Conservation (phyloP, 805 yeast genomes). For the Kodamaea restingae region DNA sequence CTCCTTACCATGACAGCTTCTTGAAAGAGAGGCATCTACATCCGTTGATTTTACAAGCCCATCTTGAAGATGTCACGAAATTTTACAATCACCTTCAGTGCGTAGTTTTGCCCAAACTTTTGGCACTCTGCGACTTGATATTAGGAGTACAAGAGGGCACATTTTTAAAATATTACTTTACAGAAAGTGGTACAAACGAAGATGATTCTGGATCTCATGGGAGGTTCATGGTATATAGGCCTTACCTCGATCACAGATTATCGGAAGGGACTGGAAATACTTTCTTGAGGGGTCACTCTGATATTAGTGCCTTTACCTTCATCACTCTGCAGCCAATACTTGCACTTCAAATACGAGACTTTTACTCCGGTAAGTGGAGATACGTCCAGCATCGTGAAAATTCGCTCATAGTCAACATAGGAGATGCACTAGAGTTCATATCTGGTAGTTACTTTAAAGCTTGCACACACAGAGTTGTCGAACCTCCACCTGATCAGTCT, state of each 20-base stretch:
- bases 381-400: constrained; percentile 38
- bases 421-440: constrained; percentile 39
- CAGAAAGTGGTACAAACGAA: constrained; percentile 8
- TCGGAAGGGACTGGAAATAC: constrained; percentile 32
- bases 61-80: constrained; percentile 8
- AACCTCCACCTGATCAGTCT: constrained; percentile 42
- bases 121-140: constrained; percentile 43
- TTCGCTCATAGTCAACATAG: constrained; percentile 39
- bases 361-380: constrained; percentile 34
- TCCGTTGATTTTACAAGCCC: constrained; percentile 9
- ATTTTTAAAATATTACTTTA: constrained; percentile 6
- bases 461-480: constrained; percentile 45
- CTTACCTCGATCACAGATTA: constrained; percentile 22
- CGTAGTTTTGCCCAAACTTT: constrained; percentile 7
- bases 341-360: constrained; percentile 37
- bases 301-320: constrained; percentile 38
- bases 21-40: constrained; percentile 5
- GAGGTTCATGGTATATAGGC: constrained; percentile 26
- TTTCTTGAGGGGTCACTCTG: constrained; percentile 48
- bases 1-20: constrained; percentile 5
- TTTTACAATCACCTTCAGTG: constrained; percentile 9
- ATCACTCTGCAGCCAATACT: constrained; percentile 40
- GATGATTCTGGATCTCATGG: constrained; percentile 23
- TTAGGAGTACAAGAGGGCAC: constrained; percentile 55
- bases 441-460: constrained; percentile 47